Conservation (phyloP, 2,329 filamentous ascomycete species). For the Curvularia eragrostidis region DNA sequence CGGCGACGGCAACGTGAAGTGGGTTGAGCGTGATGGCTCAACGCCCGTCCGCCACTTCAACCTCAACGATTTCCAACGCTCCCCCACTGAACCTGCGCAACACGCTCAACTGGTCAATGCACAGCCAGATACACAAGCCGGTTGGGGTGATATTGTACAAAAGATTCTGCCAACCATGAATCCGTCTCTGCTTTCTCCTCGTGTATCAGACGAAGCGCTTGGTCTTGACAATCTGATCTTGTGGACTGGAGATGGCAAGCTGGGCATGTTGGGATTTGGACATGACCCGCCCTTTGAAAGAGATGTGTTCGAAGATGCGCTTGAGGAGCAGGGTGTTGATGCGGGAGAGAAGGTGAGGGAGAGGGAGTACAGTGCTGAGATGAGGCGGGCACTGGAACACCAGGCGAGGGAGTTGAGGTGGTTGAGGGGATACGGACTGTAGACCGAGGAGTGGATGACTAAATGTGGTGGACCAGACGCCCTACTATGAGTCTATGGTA, state of each 20-base stretch:
- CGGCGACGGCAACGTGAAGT: conserved; percentile 82
- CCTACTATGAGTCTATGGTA: too few species aligned
- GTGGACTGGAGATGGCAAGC: conserved; percentile 82
- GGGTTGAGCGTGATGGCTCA: conserved; percentile 84
- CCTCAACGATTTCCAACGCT: conserved; percentile 55
- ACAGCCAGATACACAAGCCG: background rate
- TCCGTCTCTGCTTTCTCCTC: conserved; percentile 34
- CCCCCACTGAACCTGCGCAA: background rate
- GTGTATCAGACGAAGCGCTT: conserved; percentile 18
- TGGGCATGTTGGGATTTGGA: conserved; percentile 70
- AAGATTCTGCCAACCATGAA: conserved; percentile 71
- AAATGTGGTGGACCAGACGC: too few species aligned
- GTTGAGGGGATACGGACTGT: conserved; percentile 70
- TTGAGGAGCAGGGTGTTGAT: conserved; percentile 48
- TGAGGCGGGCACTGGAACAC: conserved; percentile 75
- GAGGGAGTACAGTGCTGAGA: conserved; percentile 68
- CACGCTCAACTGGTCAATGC: conserved; percentile 6
- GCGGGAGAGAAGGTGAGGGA: conserved; percentile 59
- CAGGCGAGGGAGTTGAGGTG: conserved; percentile 83
- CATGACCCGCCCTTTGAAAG: conserved; percentile 34
- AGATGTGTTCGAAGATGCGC: conserved; percentile 43
- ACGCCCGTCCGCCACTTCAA: conserved; percentile 63
- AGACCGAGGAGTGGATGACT: background rate
- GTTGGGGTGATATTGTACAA: conserved; percentile 70
- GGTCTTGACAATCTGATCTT: conserved; percentile 73